Evolutionary conservation across 2,329 filamentous ascomycete species (phyloP), one percentile per base, ranked within the genome.

Genomic region (Xylariales sp.): DNA sequence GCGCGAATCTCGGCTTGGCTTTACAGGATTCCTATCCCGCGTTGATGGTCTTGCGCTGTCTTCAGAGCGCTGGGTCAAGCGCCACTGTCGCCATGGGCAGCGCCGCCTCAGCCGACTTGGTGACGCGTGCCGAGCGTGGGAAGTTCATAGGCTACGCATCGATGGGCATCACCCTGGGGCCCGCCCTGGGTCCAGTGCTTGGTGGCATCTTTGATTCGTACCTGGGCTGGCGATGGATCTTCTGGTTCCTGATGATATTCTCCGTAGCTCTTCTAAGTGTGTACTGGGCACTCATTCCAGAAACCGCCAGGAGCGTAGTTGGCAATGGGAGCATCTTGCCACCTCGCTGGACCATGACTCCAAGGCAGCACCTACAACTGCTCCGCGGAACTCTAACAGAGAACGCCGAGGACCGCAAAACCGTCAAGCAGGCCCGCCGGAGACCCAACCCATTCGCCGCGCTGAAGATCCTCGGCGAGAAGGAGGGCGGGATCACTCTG

Each of bases 11-110:
- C 4, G 61, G 53, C 3, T 46, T 64, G 10, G 58, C 47, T 14
- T 36, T 62, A 5, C 57, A 61, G 31, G 52, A 52, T 19, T 56
- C 45, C 40, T 61, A 61, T 38, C 42, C 50, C 1, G 51, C 64
- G 3, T 42, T 70, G 13, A 30, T 71, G 15, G 50, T 66, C 2
- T 45, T 70, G 5, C 56, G 67, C 0, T 59, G 59, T 44, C 38
- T 69, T 3, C 67, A 71, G 40, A 63, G 62, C 20, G 51, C 58
- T 1, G 67, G 71, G 0, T 69, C 63, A 42, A 67, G 63, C 41
- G 66, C 66, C 5, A 66, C 63, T 0, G 60, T 67, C 28, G 60
- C 63, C 12, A 54, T 68, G 11, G 56, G 59, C 5, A 56, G 56
- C 5, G 64, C 55, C 5, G 60, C 65, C 2, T 62, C 66, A 4